A percentile compares a stretch with the other conserved stretches of the same genome.
These are phyloP conservation scores for Fusarium multiceps DNA, from an alignment of 2,329 filamentous ascomycete genomes.

Conservation along the genomic window DNA sequence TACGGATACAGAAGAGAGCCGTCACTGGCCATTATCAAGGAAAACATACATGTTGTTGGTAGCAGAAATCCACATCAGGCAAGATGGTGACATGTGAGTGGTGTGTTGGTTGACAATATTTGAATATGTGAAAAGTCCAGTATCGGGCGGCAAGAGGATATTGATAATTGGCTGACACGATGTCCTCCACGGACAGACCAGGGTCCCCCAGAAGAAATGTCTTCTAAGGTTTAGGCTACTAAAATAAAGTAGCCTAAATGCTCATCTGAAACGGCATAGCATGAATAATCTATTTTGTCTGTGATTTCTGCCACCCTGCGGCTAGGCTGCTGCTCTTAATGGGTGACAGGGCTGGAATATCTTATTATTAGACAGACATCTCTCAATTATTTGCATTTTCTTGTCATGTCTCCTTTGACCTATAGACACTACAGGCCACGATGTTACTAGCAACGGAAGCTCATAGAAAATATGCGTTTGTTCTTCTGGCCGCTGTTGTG, in stretches of 20 bases:
- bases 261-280: no score
- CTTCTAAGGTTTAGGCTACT: no score
- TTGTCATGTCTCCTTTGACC: background rate
- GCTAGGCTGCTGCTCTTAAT: background rate
- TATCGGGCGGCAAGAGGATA: background rate
- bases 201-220: background rate
- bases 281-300: background rate
- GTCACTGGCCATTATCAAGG: background rate
- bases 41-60: background rate
- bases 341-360: background rate
- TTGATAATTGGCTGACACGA: background rate
- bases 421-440: background rate
- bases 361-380: background rate
- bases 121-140: background rate
- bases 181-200: background rate
- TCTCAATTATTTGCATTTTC: background rate
- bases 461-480: constrained; percentile 13
- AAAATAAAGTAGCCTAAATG: no score
- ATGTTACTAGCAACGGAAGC: constrained; percentile 2
- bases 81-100: background rate
- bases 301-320: no score
- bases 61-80: background rate
- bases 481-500: constrained; percentile 2
- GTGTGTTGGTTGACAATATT: constrained; percentile 1
- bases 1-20: background rate